phyloP scores from a whole-genome alignment of 2,329 filamentous ascomycete species.

The Ophiostoma montium region DNA sequence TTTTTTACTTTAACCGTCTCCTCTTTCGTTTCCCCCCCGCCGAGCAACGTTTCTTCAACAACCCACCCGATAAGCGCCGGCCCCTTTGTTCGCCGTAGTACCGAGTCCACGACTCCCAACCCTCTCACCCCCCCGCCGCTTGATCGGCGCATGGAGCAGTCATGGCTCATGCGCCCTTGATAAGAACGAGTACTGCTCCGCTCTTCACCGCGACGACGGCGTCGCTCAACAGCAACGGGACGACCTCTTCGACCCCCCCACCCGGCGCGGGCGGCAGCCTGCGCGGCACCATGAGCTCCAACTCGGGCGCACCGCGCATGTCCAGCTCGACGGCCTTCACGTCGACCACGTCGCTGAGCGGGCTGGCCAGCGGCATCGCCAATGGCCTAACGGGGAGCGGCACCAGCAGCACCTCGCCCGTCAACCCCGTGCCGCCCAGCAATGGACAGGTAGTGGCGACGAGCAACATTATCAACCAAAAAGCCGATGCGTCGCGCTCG shows the following conservation, averaged over 20 bases:
- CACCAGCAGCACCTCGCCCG: constrained; percentile 21
- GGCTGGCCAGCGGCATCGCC: constrained; percentile 25
- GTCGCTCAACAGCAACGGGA: constrained; percentile 31
- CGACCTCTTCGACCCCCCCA: constrained; percentile 11
- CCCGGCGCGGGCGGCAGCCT: constrained; percentile 5
- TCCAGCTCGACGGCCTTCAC: constrained; percentile 45
- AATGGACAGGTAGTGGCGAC: constrained; percentile 59
- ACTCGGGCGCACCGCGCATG: constrained; percentile 32
- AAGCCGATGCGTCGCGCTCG: constrained; percentile 79
- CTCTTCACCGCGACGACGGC: constrained; percentile 30
- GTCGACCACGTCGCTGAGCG: constrained; percentile 37
- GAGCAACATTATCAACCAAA: constrained; percentile 93
- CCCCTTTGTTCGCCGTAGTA: too few species aligned
- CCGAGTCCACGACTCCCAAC: too few species aligned
- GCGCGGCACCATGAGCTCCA: constrained; percentile 34
- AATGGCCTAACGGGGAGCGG: too few species aligned
- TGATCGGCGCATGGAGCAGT: constrained; percentile 28
- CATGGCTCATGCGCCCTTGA: constrained; percentile 46
- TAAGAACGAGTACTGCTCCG: constrained; percentile 45
- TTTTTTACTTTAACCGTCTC: not conserved
- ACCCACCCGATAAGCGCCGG: not conserved
- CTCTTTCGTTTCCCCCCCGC: not conserved
- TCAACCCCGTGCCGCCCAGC: constrained; percentile 21
- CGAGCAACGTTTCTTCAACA: not conserved
- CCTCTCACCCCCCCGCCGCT: not conserved